phyloP scores from a whole-genome alignment of 805 yeast species.

The Ogataea trehaloabstinens region DNA sequence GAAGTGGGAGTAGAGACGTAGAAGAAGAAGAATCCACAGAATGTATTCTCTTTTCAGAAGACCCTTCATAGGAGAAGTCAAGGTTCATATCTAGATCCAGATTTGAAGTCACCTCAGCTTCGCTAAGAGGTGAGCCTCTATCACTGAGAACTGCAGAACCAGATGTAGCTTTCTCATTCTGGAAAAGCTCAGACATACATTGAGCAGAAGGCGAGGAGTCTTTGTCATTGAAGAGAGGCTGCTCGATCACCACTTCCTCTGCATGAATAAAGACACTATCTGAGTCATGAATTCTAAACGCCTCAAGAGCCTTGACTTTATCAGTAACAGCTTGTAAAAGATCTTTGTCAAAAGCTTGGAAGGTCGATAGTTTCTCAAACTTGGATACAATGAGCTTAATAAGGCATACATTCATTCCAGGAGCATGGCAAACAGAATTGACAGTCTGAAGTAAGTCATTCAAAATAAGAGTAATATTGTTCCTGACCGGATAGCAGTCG shows the following conservation, averaged over 20 bases:
- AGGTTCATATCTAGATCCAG: neutral
- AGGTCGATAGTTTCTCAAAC: conserved; percentile 10
- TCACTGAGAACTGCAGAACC: neutral
- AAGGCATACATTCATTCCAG: conserved; percentile 4
- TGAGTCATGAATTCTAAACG: conserved; percentile 2
- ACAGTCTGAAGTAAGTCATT: conserved; percentile 13
- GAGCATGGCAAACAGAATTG: conserved; percentile 11
- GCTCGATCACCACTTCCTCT: conserved; percentile 4
- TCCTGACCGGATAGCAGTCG: conserved; percentile 7
- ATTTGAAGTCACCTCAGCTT: neutral
- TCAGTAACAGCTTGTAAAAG: conserved; percentile 5
- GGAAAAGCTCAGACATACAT: no score
- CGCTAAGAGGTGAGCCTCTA: neutral
- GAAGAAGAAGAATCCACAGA: neutral
- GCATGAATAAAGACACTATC: conserved; percentile 3
- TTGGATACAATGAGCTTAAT: conserved; percentile 10
- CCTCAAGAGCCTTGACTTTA: conserved; percentile 7
- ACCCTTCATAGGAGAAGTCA: neutral
- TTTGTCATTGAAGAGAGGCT: neutral
- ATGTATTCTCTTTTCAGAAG: neutral
- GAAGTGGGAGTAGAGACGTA: neutral
- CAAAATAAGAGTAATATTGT: conserved; percentile 8
- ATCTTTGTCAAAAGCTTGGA: conserved; percentile 4
- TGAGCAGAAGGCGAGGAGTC: neutral
- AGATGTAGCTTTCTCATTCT: neutral